These are phyloP conservation scores for Amborella trichopoda DNA, from an alignment of 164 flowering plant genomes.

Conservation along the genomic window DNA sequence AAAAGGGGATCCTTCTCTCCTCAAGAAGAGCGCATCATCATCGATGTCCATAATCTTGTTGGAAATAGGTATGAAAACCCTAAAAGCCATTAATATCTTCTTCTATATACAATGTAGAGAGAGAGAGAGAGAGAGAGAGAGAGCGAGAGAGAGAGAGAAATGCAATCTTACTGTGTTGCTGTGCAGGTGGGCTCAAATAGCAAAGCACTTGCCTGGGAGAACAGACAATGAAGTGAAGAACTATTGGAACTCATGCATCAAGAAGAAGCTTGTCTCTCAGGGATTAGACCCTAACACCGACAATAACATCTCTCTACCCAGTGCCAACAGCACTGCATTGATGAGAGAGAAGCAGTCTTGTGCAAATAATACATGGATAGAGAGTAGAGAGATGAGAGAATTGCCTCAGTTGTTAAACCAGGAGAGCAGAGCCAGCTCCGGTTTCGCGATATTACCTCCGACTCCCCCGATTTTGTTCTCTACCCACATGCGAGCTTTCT, in stretches of 20 bases:
- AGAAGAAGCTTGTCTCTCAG: slow-evolving; percentile 50
- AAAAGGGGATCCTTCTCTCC: slow-evolving; percentile 32
- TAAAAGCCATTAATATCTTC: not conserved
- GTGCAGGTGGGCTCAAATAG: slow-evolving; percentile 58
- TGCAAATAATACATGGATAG: no score
- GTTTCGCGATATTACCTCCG: no score
- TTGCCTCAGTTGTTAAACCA: no score
- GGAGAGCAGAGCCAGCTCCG: no score
- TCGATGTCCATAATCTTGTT: slow-evolving; percentile 31
- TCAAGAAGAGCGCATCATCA: slow-evolving; percentile 27
- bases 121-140: no score
- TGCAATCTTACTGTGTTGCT: not conserved
- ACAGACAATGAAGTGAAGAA: slow-evolving; percentile 69
- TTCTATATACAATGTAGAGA: not conserved
- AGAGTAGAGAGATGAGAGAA: no score
- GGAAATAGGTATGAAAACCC: slow-evolving; percentile 30
- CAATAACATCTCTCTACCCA: slow-evolving; percentile 24
- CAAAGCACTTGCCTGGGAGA: slow-evolving; percentile 57
- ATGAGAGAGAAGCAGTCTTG: no score
- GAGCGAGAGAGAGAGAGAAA: no score
- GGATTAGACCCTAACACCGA: slow-evolving; percentile 61
- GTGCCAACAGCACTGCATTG: slow-evolving; percentile 6
- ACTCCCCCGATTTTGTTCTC: no score
- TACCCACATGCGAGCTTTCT: no score
- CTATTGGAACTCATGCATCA: slow-evolving; percentile 66